Evolutionary conservation across 495 filamentous ascomycete species (phyloP).

Genomic region (Parachaetomium inaequale): DNA sequence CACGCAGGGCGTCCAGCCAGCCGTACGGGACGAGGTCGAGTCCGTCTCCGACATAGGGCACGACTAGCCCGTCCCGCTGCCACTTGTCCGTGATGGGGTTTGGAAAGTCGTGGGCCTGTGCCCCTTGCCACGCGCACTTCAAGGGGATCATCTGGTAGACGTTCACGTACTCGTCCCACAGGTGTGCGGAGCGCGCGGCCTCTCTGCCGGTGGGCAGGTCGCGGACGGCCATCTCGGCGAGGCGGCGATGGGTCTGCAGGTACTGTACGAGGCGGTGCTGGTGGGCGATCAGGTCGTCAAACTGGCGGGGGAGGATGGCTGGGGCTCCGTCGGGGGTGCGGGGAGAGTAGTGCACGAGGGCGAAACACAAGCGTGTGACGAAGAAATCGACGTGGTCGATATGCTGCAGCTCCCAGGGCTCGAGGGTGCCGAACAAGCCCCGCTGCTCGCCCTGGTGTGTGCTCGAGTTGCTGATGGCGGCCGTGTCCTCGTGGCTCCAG

Average conservation of each 20-base stretch:
- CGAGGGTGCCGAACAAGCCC: not conserved
- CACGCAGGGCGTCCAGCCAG: constrained; percentile 1
- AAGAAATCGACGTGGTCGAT: constrained; percentile 5
- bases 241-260: not conserved
- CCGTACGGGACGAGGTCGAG: constrained; percentile 1
- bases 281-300: not conserved
- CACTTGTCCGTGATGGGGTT: not conserved
- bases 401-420: constrained; percentile 10
- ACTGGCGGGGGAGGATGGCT: not conserved
- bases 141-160: not conserved
- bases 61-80: not conserved
- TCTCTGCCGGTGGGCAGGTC: not conserved
- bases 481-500: not conserved
- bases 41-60: not conserved
- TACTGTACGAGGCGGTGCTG: not conserved
- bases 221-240: not conserved
- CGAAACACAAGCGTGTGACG: not conserved
- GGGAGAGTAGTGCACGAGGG: not conserved
- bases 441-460: not conserved
- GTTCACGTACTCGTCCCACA: not conserved
- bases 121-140: not conserved
- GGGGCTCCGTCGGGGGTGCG: not conserved
- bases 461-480: not conserved
- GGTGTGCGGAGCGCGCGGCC: not conserved
- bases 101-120: not conserved